phyloP scores from a whole-genome alignment of 2,329 filamentous ascomycete genomes.

The Claviceps digitariae region DNA sequence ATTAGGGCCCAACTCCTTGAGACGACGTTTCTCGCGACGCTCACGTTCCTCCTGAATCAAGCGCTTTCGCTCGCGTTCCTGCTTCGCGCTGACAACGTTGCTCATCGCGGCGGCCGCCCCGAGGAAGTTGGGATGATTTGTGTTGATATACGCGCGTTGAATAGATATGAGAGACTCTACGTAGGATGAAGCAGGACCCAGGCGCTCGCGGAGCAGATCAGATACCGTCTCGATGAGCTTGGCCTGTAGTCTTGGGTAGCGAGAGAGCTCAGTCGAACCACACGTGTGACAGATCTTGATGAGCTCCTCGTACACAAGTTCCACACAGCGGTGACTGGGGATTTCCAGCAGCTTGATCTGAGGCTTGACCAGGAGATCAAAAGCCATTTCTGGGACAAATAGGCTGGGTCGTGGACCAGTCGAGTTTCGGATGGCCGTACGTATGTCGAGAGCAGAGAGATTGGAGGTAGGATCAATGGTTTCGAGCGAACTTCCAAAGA shows the following conservation, averaged over 20 bases:
- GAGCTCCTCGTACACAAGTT: conserved; percentile 94
- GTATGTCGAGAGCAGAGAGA: conserved; percentile 84
- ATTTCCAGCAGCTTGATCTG: conserved; percentile 96
- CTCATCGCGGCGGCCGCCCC: conserved; percentile 96
- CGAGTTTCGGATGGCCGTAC: conserved; percentile 95
- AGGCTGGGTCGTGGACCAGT: conserved; percentile 90
- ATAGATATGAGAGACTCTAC: conserved; percentile 96
- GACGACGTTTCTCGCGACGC: conserved; percentile 66
- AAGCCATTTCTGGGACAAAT: conserved; percentile 94
- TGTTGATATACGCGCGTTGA: conserved; percentile 97
- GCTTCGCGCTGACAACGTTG: conserved; percentile 85
- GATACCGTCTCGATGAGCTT: conserved; percentile 98
- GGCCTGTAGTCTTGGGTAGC: conserved; percentile 84
- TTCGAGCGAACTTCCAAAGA: conserved; percentile 92
- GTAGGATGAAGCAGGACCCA: conserved; percentile 79
- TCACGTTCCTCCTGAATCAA: conserved; percentile 72
- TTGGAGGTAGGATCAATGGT: conserved; percentile 94
- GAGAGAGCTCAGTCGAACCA: conserved; percentile 81
- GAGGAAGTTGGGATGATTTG: conserved; percentile 96
- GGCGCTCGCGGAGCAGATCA: conserved; percentile 79
- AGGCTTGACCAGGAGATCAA: conserved; percentile 93
- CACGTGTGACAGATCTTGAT: conserved; percentile 99
- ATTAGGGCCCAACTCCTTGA: conserved; percentile 76
- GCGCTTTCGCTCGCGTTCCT: conserved; percentile 80
- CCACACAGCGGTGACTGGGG: conserved; percentile 90